A percentile compares a stretch with the other conserved stretches of the same genome.
Evolutionary conservation across 495 filamentous ascomycete species (phyloP).

Genomic region (Penicillium bialowiezense): DNA sequence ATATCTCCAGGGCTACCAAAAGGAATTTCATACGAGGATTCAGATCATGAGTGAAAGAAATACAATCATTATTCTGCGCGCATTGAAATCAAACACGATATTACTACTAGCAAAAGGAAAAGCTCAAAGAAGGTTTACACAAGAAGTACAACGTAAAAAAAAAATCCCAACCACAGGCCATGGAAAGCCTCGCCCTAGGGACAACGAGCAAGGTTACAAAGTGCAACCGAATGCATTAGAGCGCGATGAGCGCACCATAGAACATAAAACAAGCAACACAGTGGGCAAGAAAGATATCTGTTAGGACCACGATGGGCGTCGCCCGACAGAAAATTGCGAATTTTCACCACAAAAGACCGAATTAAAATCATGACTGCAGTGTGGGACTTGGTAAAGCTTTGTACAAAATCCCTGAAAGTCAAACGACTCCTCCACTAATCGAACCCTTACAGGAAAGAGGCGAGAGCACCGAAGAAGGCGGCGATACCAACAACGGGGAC

Average conservation of each 20-base stretch:
- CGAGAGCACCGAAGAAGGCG: slow-evolving; percentile 41
- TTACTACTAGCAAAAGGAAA: slow-evolving; percentile 8
- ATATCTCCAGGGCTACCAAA: too few relatives aligned
- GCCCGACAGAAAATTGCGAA: slow-evolving; percentile 28
- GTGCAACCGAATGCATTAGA: slow-evolving; percentile 27
- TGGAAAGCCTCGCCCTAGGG: background rate
- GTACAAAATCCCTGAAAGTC: slow-evolving; percentile 22
- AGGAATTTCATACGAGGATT: too few relatives aligned
- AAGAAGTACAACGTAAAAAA: slow-evolving; percentile 6
- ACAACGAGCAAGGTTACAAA: slow-evolving; percentile 10
- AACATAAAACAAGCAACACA: slow-evolving; percentile 20
- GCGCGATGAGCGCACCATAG: slow-evolving; percentile 7
- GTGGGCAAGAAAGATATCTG: slow-evolving; percentile 24
- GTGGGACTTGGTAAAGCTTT: slow-evolving; percentile 36
- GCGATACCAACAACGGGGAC: slow-evolving; percentile 43
- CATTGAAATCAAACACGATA: background rate
- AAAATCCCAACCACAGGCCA: background rate
- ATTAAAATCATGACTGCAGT: slow-evolving; percentile 50
- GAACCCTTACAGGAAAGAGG: slow-evolving; percentile 45
- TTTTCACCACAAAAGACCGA: slow-evolving; percentile 41
- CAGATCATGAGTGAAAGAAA: too few relatives aligned
- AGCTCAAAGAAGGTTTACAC: slow-evolving; percentile 10
- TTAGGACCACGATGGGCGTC: slow-evolving; percentile 20
- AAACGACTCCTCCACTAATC: slow-evolving; percentile 1
- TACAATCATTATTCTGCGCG: slow-evolving; percentile 8